A percentile compares a stretch with the other conserved stretches of the same genome.
Evolutionary conservation across 306 rosid species (phyloP).

Genomic region (Dalbergia oliveri): DNA sequence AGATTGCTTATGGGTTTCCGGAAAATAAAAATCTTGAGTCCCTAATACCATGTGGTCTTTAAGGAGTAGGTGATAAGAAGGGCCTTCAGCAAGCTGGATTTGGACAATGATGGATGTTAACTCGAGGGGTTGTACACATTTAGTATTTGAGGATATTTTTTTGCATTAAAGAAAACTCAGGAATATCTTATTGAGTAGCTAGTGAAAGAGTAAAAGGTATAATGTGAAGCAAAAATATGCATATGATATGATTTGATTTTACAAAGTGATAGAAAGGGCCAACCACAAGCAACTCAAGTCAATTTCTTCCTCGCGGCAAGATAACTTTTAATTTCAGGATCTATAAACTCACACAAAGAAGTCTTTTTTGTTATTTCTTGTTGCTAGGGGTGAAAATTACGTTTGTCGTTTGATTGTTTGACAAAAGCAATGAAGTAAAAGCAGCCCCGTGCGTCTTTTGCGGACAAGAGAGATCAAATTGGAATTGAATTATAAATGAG

Average conservation of each 20-base stretch:
- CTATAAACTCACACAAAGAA: constrained; percentile 8
- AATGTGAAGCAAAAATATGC: not conserved
- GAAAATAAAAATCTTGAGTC: constrained; percentile 3
- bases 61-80: constrained; percentile 36
- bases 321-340: not conserved
- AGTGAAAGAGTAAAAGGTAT: not conserved
- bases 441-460: not conserved
- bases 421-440: not conserved
- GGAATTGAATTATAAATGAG: not conserved
- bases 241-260: not conserved
- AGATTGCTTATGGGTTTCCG: not conserved
- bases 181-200: not conserved
- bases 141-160: not conserved
- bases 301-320: constrained; percentile 21
- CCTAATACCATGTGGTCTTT: constrained; percentile 32
- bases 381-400: constrained; percentile 20
- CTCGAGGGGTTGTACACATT: not conserved
- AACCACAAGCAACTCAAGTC: constrained; percentile 29
- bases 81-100: constrained; percentile 34
- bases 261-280: not conserved
- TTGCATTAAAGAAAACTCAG: not conserved
- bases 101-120: constrained; percentile 21
- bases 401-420: constrained; percentile 4
- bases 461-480: not conserved
- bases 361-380: constrained; percentile 20